Conservation (phyloP, 139 green algal genomes). For the Auxenochlorella pyrenoidosa region DNA sequence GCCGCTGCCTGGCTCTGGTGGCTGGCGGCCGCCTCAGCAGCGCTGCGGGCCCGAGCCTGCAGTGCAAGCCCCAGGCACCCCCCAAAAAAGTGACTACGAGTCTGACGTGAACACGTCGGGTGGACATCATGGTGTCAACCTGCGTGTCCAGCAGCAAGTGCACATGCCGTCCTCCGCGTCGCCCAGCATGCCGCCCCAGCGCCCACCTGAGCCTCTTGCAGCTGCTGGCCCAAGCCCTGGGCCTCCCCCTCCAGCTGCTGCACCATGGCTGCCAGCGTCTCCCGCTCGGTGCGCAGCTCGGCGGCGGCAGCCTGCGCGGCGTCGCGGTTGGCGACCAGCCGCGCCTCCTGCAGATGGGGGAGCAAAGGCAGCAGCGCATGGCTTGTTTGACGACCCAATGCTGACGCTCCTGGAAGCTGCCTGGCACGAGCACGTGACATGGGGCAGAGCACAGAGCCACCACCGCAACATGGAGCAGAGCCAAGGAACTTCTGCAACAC, state of each 20-base stretch:
- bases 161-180: neutral
- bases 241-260: constrained; percentile 34
- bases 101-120: neutral
- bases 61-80: neutral
- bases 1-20: constrained; percentile 41
- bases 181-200: neutral
- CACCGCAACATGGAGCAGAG: too few relatives aligned
- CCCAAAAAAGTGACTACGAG: neutral
- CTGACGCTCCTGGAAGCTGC: too few relatives aligned
- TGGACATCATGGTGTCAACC: neutral
- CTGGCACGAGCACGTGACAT: too few relatives aligned
- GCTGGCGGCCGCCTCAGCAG: neutral
- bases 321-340: constrained; percentile 39
- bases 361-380: neutral
- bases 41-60: neutral
- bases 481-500: too few relatives aligned
- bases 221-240: neutral
- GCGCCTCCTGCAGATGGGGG: constrained; percentile 21
- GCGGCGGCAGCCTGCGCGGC: constrained; percentile 22
- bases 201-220: constrained; percentile 5
- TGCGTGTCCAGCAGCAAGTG: neutral
- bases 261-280: constrained; percentile 5
- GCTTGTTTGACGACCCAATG: too few relatives aligned
- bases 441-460: too few relatives aligned
- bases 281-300: constrained; percentile 28